Conservation (phyloP, 2,329 filamentous ascomycete species). For the Fusarium sp. region DNA sequence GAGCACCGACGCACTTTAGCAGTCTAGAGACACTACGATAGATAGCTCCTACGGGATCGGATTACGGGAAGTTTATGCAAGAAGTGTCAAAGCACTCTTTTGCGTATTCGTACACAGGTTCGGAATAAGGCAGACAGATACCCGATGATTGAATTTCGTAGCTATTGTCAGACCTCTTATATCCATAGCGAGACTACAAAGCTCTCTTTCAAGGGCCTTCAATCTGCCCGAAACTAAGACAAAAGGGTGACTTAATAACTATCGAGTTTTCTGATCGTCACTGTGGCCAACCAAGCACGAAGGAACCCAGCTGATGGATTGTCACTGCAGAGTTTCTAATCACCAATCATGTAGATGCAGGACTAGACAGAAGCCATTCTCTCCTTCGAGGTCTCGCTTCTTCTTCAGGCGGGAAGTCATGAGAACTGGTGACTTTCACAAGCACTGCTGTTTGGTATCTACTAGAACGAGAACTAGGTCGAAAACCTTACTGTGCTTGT, state of each 20-base stretch:
- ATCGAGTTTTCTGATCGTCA: background rate
- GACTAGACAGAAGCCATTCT: background rate
- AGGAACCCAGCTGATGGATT: background rate
- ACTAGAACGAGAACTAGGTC: background rate
- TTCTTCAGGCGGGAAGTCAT: background rate
- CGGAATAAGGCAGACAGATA: background rate
- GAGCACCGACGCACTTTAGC: rapidly evolving
- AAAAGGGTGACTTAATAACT: background rate
- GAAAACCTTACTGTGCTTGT: rapidly evolving
- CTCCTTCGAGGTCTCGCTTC: background rate
- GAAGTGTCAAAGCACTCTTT: background rate
- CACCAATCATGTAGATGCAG: background rate
- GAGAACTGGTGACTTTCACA: background rate
- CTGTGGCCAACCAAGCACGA: background rate
- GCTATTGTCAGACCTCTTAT: background rate
- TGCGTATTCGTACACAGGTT: background rate
- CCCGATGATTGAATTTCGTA: background rate
- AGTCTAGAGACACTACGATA: rapidly evolving
- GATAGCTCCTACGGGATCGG: background rate
- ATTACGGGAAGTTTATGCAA: rapidly evolving
- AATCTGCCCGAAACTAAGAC: background rate
- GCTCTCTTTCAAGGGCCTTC: background rate
- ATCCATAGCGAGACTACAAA: background rate
- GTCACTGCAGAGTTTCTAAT: background rate
- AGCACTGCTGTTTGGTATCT: background rate